A percentile compares a stretch with the other conserved stretches of the same genome.
These are phyloP conservation scores for Aegilops bicornis DNA, from an alignment of 176 grass and related monocot species.

Conservation along the genomic window DNA sequence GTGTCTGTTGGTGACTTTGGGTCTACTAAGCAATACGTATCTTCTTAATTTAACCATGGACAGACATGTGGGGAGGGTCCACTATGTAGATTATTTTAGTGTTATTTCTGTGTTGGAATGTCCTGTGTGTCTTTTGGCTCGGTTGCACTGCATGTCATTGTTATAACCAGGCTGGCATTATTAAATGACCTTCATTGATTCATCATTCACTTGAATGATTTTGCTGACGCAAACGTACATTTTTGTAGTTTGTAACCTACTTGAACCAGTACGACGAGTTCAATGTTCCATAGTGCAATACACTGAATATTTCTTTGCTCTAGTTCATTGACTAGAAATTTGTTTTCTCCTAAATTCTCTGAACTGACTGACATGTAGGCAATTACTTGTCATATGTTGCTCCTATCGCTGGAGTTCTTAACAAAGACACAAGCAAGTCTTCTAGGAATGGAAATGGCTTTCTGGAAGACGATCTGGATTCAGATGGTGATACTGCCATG, in stretches of 20 bases:
- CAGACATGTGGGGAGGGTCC: conserved; percentile 58
- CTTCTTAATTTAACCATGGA: conserved; percentile 79
- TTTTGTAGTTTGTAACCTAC: neutral
- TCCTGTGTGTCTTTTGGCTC: neutral
- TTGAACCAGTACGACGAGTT: neutral
- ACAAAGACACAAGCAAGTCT: conserved; percentile 46
- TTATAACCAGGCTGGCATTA: neutral
- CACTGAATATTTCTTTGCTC: conserved; percentile 16
- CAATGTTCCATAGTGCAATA: neutral
- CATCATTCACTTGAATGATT: neutral
- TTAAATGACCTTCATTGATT: conserved; percentile 3
- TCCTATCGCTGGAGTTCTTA: conserved; percentile 44
- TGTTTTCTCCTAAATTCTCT: conserved; percentile 11
- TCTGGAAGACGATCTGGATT: conserved; percentile 51
- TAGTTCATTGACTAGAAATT: conserved; percentile 9
- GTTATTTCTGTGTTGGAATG: neutral
- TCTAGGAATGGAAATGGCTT: conserved; percentile 72
- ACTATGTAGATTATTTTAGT: neutral
- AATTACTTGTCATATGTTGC: conserved; percentile 64
- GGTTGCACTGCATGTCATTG: neutral
- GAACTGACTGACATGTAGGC: conserved; percentile 46
- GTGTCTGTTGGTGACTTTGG: conserved; percentile 83
- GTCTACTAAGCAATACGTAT: conserved; percentile 69
- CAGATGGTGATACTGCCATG: conserved; percentile 35
- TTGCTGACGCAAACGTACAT: neutral